These are phyloP conservation scores for Thinopyrum elongatum DNA, from an alignment of 176 grass and related monocot genomes.

Conservation along the genomic window DNA sequence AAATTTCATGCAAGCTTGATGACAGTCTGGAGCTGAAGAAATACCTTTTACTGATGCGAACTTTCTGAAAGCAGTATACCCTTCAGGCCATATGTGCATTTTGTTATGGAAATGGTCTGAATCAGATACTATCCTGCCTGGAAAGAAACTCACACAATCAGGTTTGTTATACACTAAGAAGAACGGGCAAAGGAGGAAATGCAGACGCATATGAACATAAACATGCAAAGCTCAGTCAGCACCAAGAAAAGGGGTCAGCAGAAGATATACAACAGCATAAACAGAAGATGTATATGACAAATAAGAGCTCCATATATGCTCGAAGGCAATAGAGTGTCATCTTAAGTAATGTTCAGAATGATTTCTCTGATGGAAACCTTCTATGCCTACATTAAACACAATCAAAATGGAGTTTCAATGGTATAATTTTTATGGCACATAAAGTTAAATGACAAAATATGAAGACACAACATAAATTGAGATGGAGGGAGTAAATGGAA, in stretches of 20 bases:
- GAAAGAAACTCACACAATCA: constrained; percentile 30
- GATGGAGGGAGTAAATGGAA: not conserved
- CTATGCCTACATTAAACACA: constrained; percentile 7
- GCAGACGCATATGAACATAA: constrained; percentile 7
- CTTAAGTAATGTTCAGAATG: constrained; percentile 1
- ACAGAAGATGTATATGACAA: constrained; percentile 2
- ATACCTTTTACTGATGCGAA: constrained; percentile 78
- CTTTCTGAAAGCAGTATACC: constrained; percentile 95
- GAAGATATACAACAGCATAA: not conserved
- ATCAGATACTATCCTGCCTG: constrained; percentile 91
- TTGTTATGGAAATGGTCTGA: constrained; percentile 98
- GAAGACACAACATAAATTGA: not conserved
- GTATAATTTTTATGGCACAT: not conserved
- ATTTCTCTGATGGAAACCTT: constrained; percentile 9
- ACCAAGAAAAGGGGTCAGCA: not conserved
- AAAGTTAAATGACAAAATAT: not conserved
- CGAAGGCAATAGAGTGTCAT: not conserved
- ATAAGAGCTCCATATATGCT: constrained; percentile 6
- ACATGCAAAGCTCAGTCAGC: constrained; percentile 13
- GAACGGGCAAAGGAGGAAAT: constrained; percentile 8
- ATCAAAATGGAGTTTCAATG: not conserved
- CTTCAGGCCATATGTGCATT: constrained; percentile 94
- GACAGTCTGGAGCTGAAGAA: not conserved
- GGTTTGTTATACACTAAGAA: not conserved
- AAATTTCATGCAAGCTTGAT: not conserved